A percentile compares a stretch with the other conserved stretches of the same genome.
These are phyloP conservation scores for Proliferodiscus dingleyae DNA, from an alignment of 2,329 filamentous ascomycete species.

Conservation along the genomic window DNA sequence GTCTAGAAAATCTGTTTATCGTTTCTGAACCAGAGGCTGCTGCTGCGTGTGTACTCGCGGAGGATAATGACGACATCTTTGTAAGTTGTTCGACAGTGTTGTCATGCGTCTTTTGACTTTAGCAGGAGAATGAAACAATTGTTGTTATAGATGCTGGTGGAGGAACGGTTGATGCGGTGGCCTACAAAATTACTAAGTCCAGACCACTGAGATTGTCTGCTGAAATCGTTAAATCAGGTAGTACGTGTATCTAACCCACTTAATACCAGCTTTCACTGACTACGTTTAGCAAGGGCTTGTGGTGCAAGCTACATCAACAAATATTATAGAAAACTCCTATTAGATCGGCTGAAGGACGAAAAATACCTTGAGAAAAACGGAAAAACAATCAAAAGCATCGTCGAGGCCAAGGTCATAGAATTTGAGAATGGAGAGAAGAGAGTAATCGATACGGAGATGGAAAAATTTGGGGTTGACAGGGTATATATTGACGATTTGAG, in stretches of 20 bases:
- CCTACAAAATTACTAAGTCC: slow-evolving; percentile 20
- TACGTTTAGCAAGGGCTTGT: slow-evolving; percentile 1
- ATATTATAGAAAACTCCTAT: slow-evolving; percentile 9
- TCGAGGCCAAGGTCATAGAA: slow-evolving; percentile 6
- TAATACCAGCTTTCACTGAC: neutral
- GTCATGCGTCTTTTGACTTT: neutral
- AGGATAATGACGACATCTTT: neutral
- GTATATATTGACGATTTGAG: slow-evolving; percentile 2
- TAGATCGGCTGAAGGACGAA: slow-evolving; percentile 7
- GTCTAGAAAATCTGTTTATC: slow-evolving; percentile 23
- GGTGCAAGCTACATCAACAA: slow-evolving; percentile 19
- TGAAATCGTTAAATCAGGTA: slow-evolving; percentile 19
- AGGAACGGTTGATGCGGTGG: slow-evolving; percentile 27
- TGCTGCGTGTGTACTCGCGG: slow-evolving; percentile 8
- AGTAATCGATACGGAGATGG: slow-evolving; percentile 5
- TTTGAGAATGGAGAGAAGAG: slow-evolving; percentile 15
- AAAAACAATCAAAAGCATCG: slow-evolving; percentile 5
- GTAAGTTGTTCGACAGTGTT: slow-evolving; percentile 1
- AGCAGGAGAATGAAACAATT: slow-evolving; percentile 20
- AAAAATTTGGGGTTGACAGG: too few relatives aligned
- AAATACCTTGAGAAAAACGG: slow-evolving; percentile 8
- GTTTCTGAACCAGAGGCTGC: slow-evolving; percentile 19
- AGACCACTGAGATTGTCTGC: slow-evolving; percentile 19
- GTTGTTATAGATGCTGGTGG: slow-evolving; percentile 26
- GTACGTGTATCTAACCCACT: slow-evolving; percentile 5